These are phyloP conservation scores for Erysimum pusillum DNA, from an alignment of 441 rosid species.

Conservation along the genomic window DNA sequence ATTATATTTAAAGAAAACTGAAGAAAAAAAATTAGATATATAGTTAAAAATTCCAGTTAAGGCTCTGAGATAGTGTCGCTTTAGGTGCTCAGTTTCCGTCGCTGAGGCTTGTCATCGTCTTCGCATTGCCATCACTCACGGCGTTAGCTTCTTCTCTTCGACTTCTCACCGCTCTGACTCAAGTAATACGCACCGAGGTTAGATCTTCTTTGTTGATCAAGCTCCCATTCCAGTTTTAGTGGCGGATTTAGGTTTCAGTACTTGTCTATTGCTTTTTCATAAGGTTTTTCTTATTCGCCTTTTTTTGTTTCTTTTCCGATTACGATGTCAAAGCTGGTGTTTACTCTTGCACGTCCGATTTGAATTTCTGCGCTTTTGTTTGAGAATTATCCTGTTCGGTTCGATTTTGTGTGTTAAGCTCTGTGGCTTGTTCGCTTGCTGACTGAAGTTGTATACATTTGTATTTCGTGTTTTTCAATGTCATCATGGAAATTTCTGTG, in stretches of 20 bases:
- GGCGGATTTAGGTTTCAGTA: slow-evolving; percentile 19
- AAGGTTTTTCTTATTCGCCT: neutral
- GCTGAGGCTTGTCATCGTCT: slow-evolving; percentile 9
- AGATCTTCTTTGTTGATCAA: neutral
- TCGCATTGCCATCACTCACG: neutral
- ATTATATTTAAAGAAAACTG: neutral
- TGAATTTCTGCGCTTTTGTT: neutral
- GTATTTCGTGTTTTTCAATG: slow-evolving; percentile 10
- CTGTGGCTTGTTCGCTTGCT: neutral
- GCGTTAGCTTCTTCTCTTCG: slow-evolving; percentile 10
- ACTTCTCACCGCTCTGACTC: slow-evolving; percentile 21
- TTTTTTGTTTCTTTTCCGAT: slow-evolving; percentile 16
- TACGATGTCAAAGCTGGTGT: neutral
- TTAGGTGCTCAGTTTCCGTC: neutral
- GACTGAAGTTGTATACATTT: neutral
- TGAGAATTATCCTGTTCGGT: slow-evolving; percentile 7
- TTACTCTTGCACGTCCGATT: slow-evolving; percentile 6
- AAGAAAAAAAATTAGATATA: neutral
- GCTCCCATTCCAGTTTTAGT: neutral
- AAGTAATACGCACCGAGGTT: slow-evolving; percentile 8
- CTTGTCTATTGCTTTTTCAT: neutral
- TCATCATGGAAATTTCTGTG: neutral
- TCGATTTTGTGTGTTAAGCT: neutral
- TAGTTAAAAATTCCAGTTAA: neutral
- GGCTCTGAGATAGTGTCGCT: neutral